These are phyloP conservation scores for Candida glaebosa DNA, from an alignment of 805 yeast genomes.

Conservation along the genomic window DNA sequence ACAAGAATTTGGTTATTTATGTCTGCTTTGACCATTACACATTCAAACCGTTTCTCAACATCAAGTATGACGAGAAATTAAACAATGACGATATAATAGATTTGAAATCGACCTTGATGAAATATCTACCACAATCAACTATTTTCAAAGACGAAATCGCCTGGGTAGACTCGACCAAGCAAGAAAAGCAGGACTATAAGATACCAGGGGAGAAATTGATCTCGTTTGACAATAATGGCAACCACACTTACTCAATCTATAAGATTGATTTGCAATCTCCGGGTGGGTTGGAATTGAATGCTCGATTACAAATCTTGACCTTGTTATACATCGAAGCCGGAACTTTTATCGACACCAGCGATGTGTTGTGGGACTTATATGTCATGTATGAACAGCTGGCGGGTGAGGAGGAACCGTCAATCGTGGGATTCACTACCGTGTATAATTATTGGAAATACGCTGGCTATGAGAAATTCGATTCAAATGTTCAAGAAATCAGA, in stretches of 20 bases:
- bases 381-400: conserved; percentile 38
- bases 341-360: conserved; percentile 73
- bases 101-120: conserved; percentile 50
- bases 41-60: conserved; percentile 67
- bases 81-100: conserved; percentile 50
- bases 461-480: conserved; percentile 51
- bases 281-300: conserved; percentile 51
- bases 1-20: conserved; percentile 61
- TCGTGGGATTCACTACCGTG: conserved; percentile 79
- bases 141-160: conserved; percentile 58
- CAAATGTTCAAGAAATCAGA: conserved; percentile 38
- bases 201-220: conserved; percentile 38
- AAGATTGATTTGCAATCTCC: conserved; percentile 42
- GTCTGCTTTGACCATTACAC: conserved; percentile 71
- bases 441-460: conserved; percentile 81
- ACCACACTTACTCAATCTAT: conserved; percentile 46
- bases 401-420: conserved; percentile 29
- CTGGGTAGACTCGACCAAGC: conserved; percentile 60
- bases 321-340: conserved; percentile 92
- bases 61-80: conserved; percentile 52
- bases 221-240: conserved; percentile 6
- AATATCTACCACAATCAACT: conserved; percentile 59
- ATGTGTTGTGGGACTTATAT: conserved; percentile 78
- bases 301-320: conserved; percentile 74
- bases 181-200: conserved; percentile 42